Evolutionary conservation across 202 grass and related monocot genomes (phyloP), one percentile per base, ranked within the genome.

Genomic region (Tripidium arundinaceum): DNA sequence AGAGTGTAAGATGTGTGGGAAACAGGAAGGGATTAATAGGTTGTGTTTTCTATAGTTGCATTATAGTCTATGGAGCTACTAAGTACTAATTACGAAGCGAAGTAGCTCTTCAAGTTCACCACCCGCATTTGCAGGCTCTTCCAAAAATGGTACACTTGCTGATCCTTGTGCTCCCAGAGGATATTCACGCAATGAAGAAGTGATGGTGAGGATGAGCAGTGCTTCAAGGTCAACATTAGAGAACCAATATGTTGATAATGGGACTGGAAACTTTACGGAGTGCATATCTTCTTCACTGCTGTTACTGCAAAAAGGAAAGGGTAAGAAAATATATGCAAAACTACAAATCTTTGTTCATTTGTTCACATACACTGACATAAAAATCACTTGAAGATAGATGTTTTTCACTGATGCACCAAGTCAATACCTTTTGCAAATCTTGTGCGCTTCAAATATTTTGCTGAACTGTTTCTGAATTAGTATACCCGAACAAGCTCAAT

Each of bases 141-240:
- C 47, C 61, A 59, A 79, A 57, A 83, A 91, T n/a, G 69, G n/a
- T 67, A 86, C 69, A 65, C 15, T 84, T 83, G 72, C 80, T 70
- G 86, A 98, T 88, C 92, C 92, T 59, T 98, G 95, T 81, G 57
- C 90, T 75, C 95, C 92, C 31, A 98, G 90, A 84, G 88, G 86
- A 78, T 91, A 84, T 74, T 84, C 83, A 87, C 87, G 4, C 65
- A 86, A 81, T 36, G 60, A 66, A 33, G 49, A 90, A 65, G 69
- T 84, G 63, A 81, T 74, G 72, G 37, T 62, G 58, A 77, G 25
- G n/a, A 81, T 28, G 6, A 72, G 11, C 18, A 12, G 19, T 64
- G 39, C 68, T 61, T 86, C 78, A 63, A 84, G 79, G 66, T 84
- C 61, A 26, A 76, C 88, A 72, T 46, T 79, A 71, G 86, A 89